Evolutionary conservation across 2,329 filamentous ascomycete species (phyloP).

Genomic region (Aspergillus novofumigatus): DNA sequence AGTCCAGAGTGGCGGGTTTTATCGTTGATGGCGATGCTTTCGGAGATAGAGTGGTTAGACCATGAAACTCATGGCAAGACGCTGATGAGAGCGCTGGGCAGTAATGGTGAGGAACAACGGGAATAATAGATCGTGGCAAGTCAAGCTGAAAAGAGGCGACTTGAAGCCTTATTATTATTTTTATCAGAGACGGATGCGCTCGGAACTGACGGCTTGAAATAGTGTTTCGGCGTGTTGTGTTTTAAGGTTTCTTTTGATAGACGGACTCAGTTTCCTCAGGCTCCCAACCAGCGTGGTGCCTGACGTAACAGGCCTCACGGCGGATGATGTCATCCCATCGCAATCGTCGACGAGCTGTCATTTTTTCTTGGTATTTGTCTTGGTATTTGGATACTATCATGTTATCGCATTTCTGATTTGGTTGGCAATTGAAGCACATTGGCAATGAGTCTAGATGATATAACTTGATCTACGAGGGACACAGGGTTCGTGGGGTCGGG

Average conservation of each 20-base stretch:
- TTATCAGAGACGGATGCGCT: neutral
- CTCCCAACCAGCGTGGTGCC: slow-evolving; percentile 10
- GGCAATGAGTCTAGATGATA: no score
- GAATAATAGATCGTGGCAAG: neutral
- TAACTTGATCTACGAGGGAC: no score
- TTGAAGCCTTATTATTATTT: neutral
- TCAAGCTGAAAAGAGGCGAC: neutral
- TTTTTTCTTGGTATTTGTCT: neutral
- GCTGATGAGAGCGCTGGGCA: neutral
- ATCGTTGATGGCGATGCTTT: neutral
- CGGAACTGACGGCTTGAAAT: neutral
- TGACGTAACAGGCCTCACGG: slow-evolving; percentile 17
- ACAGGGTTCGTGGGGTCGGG: no score
- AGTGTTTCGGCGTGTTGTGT: neutral
- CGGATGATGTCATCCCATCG: slow-evolving; percentile 22
- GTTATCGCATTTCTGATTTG: neutral
- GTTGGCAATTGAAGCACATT: neutral
- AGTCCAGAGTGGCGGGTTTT: neutral
- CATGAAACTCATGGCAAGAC: slow-evolving; percentile 11
- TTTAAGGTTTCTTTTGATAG: neutral
- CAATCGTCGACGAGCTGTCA: no score
- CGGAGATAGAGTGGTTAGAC: slow-evolving; percentile 5
- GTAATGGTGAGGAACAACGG: neutral
- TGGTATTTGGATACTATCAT: neutral
- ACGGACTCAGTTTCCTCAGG: neutral